Base-by-base conservation (phyloP, 352 stramenopile species). In the Phytophthora uliginosa region DNA sequence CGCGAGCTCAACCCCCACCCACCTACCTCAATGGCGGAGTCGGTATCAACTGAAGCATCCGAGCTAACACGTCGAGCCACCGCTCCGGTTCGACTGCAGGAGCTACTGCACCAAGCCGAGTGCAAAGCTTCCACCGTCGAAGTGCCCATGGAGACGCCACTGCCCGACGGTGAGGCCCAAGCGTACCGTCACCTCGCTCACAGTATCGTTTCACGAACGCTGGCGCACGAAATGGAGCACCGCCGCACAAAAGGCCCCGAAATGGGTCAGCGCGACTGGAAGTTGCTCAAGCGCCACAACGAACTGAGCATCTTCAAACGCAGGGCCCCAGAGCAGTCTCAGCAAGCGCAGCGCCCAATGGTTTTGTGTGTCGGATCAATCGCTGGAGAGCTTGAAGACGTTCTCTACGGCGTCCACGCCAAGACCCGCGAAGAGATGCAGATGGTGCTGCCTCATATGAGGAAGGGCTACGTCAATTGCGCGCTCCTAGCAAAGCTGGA, bases 381-480 rank as follows among this genome's bases (percentile, higher is more conserved):
- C 31, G 71, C 82, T 7, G 82, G 81, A 47, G 58, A 72, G 8
- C 58, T 90, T 12, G 79, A 88, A 45, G 72, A 92, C 62, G 59
- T 75, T 31, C 63, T 90, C 7, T 92, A 89, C 57, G 82, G 82
- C 7, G 53, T 87, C 12, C 78, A 88, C 65, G 63, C 79, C 51
- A 89, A 88, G 60, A 88, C 63, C 4, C 80, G 78, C 0, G 69
- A 84, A 1, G 83, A 89, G 57, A 90, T 90, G 79, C 75, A 82
- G 2, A 70, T 76, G 33, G 82, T 66, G 2, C 66, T 76, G 10
- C 61, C 76, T 4, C 82, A 70, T 54, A 59, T 81, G 38, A 80
- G 78, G 68, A 85, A 84, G 34, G 61, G 73, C 40, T 58, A 70
- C n/a, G 47, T 87, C 4, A 82, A 92, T 58, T 73, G 73, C 8